Evolutionary conservation across 2,329 filamentous ascomycete species (phyloP).

Genomic region (Penicillium sp.): DNA sequence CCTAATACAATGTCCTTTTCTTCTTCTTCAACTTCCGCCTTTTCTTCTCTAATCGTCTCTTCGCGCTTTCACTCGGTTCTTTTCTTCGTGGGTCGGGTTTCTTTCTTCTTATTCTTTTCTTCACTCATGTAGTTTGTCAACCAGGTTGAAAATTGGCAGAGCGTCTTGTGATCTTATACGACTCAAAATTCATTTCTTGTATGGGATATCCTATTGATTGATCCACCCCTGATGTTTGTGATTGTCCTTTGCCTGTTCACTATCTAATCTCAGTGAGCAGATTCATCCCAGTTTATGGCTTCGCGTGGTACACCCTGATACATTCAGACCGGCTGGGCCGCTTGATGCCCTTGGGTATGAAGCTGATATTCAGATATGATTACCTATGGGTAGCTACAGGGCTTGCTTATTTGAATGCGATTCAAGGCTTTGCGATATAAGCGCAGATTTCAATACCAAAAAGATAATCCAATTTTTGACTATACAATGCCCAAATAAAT

Average conservation of each 20-base stretch:
- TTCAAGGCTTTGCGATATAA: not conserved
- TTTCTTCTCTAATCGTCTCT: constrained; percentile 6
- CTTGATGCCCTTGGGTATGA: not conserved
- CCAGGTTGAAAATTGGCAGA: constrained; percentile 26
- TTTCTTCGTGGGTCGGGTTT: not conserved
- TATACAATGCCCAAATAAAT: not conserved
- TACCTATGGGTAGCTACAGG: not conserved
- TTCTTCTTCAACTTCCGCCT: constrained; percentile 14
- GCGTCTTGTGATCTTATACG: constrained; percentile 22
- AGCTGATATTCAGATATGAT: not conserved
- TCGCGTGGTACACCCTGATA: not conserved
- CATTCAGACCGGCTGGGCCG: not conserved
- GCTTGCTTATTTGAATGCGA: not conserved
- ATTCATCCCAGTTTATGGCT: not conserved
- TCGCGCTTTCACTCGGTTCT: not conserved
- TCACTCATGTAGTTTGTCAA: constrained; percentile 30
- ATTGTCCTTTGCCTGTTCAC: not conserved
- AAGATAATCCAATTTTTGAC: not conserved
- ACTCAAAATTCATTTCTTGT: constrained; percentile 30
- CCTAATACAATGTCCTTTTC: constrained; percentile 25
- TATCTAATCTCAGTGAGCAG: not conserved
- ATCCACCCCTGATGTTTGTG: not conserved
- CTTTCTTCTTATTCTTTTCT: constrained; percentile 17
- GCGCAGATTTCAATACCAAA: not conserved
- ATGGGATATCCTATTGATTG: constrained; percentile 21